Conservation (phyloP, 1,284 basidiomycete species). For the Boletus semigastroideus region DNA sequence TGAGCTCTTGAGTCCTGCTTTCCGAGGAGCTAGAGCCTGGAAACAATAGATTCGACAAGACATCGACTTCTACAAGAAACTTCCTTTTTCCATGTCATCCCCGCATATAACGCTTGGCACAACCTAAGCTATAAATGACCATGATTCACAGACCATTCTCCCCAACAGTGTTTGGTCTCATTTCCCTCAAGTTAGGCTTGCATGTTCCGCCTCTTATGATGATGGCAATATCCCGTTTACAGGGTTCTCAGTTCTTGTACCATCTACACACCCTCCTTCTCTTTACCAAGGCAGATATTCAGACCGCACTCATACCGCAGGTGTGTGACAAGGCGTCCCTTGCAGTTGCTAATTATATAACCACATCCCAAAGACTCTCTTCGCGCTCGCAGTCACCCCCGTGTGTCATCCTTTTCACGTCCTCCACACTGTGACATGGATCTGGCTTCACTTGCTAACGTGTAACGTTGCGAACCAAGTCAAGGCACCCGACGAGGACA, state of each 20-base stretch:
- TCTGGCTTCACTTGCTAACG: slow-evolving; percentile 42
- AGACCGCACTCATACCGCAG: slow-evolving; percentile 36
- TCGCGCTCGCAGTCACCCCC: slow-evolving; percentile 13
- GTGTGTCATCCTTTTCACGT: slow-evolving; percentile 14
- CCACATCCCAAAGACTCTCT: slow-evolving; percentile 14
- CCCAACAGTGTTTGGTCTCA: neutral
- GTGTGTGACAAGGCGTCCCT: slow-evolving; percentile 20
- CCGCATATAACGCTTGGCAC: neutral
- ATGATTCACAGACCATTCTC: neutral
- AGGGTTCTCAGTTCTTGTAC: neutral
- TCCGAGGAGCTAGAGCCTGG: neutral
- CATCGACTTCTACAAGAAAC: neutral
- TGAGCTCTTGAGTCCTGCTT: too few relatives aligned
- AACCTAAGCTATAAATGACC: slow-evolving; percentile 9
- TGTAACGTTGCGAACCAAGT: slow-evolving; percentile 43
- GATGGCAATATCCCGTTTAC: neutral
- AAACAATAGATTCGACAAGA: neutral
- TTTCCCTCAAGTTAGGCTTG: neutral
- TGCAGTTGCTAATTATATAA: neutral
- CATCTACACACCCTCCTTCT: slow-evolving; percentile 26
- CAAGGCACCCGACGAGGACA: slow-evolving; percentile 37
- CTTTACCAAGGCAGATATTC: slow-evolving; percentile 42
- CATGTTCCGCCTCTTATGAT: neutral
- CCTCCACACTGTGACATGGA: slow-evolving; percentile 34
- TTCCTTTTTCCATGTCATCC: neutral